These are phyloP conservation scores for Colletotrichum destructivum DNA, from an alignment of 2,329 filamentous ascomycete genomes.

Conservation along the genomic window DNA sequence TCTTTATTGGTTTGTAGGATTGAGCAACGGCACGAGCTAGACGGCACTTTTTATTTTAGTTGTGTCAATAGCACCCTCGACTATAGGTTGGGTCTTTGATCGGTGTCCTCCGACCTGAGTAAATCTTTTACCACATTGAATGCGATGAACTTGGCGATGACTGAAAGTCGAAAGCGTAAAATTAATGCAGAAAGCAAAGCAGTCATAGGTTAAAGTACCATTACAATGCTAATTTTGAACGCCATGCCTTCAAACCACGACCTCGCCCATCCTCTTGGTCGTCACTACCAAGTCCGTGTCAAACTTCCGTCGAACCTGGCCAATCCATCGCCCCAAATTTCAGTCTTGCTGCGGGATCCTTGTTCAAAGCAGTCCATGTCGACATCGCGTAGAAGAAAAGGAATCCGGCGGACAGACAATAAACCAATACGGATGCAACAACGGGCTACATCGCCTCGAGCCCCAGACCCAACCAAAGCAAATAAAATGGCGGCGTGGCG, in stretches of 20 bases:
- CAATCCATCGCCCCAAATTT: background rate
- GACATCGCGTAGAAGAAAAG: too few relatives aligned
- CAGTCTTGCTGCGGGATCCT: too few relatives aligned
- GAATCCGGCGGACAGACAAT: too few relatives aligned
- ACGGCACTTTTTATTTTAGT: background rate
- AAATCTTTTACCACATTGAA: background rate
- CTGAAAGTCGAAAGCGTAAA: background rate
- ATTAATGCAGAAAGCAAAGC: background rate
- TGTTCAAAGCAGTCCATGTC: too few relatives aligned
- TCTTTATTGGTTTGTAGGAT: conserved; percentile 2
- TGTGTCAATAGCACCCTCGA: conserved; percentile 29
- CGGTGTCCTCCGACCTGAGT: background rate
- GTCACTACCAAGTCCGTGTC: too few relatives aligned
- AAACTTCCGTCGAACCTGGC: background rate
- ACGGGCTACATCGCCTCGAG: too few relatives aligned
- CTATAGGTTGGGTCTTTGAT: conserved; percentile 16
- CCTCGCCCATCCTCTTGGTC: background rate
- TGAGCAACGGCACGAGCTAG: background rate
- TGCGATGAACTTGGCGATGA: too few relatives aligned
- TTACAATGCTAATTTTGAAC: conserved; percentile 19
- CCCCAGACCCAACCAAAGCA: too few relatives aligned
- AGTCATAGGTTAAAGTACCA: background rate
- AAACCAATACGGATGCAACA: too few relatives aligned
- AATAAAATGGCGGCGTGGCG: too few relatives aligned
- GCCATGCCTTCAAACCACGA: background rate